Percentiles rank a stretch among this genome's conserved stretches.
These are phyloP conservation scores for Lactarius hatsudake DNA, from an alignment of 768 basidiomycete genomes.

Conservation along the genomic window DNA sequence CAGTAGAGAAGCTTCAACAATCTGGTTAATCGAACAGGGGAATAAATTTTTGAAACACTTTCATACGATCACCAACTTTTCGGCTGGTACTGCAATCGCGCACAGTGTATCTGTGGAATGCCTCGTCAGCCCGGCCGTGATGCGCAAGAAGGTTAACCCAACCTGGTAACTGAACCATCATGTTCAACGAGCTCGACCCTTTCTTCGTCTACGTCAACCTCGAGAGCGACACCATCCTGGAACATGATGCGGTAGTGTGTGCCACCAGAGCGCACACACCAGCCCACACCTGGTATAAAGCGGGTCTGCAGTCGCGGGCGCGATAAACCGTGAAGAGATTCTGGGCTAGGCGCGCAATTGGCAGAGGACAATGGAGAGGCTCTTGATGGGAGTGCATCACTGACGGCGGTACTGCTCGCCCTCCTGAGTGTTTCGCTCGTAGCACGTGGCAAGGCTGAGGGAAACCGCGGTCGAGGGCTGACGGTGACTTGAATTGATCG, in stretches of 20 bases:
- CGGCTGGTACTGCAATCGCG: conserved; percentile 36
- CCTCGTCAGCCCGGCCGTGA: background rate
- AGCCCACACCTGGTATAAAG: conserved; percentile 41
- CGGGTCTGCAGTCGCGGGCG: conserved; percentile 35
- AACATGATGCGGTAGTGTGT: conserved; percentile 46
- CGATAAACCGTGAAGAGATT: background rate
- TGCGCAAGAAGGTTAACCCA: background rate
- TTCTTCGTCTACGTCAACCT: conserved; percentile 45
- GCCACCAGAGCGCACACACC: conserved; percentile 43
- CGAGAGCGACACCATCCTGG: conserved; percentile 40
- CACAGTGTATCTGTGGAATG: conserved; percentile 34
- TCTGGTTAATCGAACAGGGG: conserved; percentile 39
- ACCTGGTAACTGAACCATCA: conserved; percentile 34
- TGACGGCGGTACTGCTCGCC: conserved; percentile 28
- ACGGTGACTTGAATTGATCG: conserved; percentile 19
- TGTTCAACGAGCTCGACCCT: conserved; percentile 37
- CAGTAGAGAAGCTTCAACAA: background rate
- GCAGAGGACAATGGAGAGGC: conserved; percentile 26
- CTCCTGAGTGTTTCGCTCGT: conserved; percentile 22
- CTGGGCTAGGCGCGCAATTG: conserved; percentile 23
- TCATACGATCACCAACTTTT: conserved; percentile 41
- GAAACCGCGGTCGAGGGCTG: conserved; percentile 24
- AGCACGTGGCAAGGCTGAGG: conserved; percentile 8
- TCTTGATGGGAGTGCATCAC: background rate
- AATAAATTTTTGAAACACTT: conserved; percentile 43